Base-by-base conservation (phyloP, 192 early-diverging fungal species). In the Podila epigama region DNA sequence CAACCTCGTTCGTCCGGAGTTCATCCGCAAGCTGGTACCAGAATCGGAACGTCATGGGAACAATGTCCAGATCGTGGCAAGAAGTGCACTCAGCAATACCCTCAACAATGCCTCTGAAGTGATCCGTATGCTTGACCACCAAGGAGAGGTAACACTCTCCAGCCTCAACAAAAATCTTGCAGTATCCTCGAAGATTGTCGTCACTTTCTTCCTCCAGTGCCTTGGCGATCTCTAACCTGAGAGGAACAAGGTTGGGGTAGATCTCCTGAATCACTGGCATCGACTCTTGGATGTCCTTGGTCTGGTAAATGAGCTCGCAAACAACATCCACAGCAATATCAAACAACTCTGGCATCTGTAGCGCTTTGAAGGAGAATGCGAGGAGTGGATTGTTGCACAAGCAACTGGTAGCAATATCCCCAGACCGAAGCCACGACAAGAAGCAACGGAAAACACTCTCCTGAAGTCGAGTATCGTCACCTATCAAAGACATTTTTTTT, bases 1-100 rank as follows among this genome's bases (percentile, higher is more conserved):
- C 85, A 15, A 82, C 81, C 42, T 82, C 80, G 40, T 87, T 69
- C 28, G 81, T 81, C 57, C 81, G 69, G 18, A 89, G 65, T 34
- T 79, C 82, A n/a, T 93, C 90, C 0, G 92, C 88, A 48, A 98
- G 84, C 53, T 84, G 78, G 40, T 86, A 88, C 98, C 98, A 99
- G 54, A 97, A 97, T 18, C 88, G 83, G 82, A 97, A 97, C 22
- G 96, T 93, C 85, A 97, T 95, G 36, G 84, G 83, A 11, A 94
- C 92, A 31, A 96, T 92, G 33, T 98, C 96, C 16, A 95, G 80
- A 57, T 91, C 92, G 16, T 90, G 86, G 64, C 87, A 87, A 16
- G 90, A 86, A 28, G 93, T 92, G 62, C 96, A 97, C 52, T 90
- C 84, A 8, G 93, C 86, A 57, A 99, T 88, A 6, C 90, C 95